Conservation (phyloP, 2,329 filamentous ascomycete genomes). For the Fusarium devonianum region DNA sequence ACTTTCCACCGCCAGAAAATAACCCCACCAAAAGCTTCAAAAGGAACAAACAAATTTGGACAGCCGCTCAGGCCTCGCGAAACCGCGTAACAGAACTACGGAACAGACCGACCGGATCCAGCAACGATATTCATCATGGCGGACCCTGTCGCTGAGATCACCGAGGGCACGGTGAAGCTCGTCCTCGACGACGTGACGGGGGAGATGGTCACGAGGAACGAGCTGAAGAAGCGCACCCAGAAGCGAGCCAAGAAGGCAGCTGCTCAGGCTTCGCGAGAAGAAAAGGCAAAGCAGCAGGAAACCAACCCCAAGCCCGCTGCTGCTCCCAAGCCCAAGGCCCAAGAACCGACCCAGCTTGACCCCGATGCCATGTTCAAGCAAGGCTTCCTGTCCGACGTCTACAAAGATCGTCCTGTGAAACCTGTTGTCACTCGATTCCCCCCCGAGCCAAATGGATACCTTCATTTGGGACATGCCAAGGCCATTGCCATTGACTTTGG, state of each 20-base stretch:
- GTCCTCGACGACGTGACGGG: constrained; percentile 69
- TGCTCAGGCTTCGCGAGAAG: constrained; percentile 57
- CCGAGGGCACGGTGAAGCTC: constrained; percentile 56
- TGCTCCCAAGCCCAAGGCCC: constrained; percentile 55
- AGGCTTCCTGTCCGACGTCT: constrained; percentile 77
- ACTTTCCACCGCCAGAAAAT: constrained; percentile 37
- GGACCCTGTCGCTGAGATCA: constrained; percentile 40
- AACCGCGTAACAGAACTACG: constrained; percentile 1
- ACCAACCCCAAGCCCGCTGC: constrained; percentile 40
- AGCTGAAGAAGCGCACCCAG: constrained; percentile 67
- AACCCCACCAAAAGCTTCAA: constrained; percentile 40
- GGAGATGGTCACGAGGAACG: constrained; percentile 70
- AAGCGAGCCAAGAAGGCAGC: constrained; percentile 66
- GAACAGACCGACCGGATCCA: constrained; percentile 5
- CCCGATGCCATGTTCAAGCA: constrained; percentile 79
- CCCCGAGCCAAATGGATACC: constrained; percentile 89
- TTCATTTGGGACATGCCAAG: constrained; percentile 94
- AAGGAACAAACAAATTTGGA: constrained; percentile 21
- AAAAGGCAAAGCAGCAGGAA: constrained; percentile 44
- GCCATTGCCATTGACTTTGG: constrained; percentile 97
- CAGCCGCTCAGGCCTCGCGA: constrained; percentile 1
- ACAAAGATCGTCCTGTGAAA: constrained; percentile 69
- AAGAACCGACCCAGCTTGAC: constrained; percentile 54
- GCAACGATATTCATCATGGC: constrained; percentile 27
- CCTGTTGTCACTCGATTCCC: constrained; percentile 77